Conservation (phyloP, 352 stramenopile genomes). For the Globisporangium mamillatum region DNA sequence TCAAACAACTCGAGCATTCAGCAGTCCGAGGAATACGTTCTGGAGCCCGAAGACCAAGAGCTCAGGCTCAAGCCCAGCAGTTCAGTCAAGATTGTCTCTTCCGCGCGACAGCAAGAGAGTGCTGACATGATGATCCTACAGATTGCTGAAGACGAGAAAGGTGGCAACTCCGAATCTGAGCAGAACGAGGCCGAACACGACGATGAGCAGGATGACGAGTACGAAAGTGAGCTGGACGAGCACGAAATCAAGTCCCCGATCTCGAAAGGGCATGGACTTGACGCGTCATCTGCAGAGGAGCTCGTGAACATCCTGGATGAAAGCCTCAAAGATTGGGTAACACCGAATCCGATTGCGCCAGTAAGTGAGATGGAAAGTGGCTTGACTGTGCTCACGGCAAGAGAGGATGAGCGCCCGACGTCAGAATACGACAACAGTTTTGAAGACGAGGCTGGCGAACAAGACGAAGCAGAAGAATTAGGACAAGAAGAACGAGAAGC, state of each 20-base stretch:
- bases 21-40: not conserved
- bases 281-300: constrained; percentile 24
- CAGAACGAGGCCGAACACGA: not conserved
- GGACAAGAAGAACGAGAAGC: constrained; percentile 13
- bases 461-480: not conserved
- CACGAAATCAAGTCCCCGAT: not conserved
- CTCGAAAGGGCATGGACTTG: constrained; percentile 1
- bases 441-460: constrained; percentile 27
- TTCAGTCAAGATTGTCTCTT: not conserved
- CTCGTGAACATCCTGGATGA: constrained; percentile 64
- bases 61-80: not conserved
- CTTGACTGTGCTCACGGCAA: constrained; percentile 2
- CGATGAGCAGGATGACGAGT: not conserved
- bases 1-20: not conserved
- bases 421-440: constrained; percentile 57
- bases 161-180: not conserved
- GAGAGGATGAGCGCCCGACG: constrained; percentile 1
- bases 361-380: not conserved
- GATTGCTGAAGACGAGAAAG: not conserved
- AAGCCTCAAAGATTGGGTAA: constrained; percentile 34
- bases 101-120: constrained; percentile 5
- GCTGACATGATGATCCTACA: constrained; percentile 15
- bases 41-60: not conserved
- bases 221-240: not conserved
- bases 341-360: not conserved